phyloP scores from a whole-genome alignment of 1,284 basidiomycete species.

The Waitea zeae region DNA sequence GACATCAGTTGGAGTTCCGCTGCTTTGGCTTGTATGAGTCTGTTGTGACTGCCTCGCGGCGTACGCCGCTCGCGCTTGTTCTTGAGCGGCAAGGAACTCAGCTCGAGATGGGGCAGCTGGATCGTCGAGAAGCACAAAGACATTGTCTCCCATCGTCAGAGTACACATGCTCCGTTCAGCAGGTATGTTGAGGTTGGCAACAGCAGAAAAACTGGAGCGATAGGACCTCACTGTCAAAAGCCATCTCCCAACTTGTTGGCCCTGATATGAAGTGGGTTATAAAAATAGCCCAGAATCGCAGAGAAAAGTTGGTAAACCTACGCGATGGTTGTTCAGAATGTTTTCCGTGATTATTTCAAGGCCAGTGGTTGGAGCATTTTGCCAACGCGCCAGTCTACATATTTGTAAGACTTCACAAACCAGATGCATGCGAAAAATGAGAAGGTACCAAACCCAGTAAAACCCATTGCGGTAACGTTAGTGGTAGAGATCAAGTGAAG shows the following conservation, averaged over 20 bases:
- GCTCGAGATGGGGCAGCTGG: conserved; percentile 44
- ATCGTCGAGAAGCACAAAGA: conserved; percentile 62
- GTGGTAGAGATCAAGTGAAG: no score
- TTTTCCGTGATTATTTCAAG: conserved; percentile 50
- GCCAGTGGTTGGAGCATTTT: conserved; percentile 55
- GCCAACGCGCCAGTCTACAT: conserved; percentile 58
- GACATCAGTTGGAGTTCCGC: no score
- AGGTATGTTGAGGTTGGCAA: conserved; percentile 28
- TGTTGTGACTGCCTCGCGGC: background rate
- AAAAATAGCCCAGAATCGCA: conserved; percentile 1
- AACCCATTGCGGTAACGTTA: conserved; percentile 32
- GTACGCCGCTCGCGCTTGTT: conserved; percentile 3
- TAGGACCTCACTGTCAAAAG: conserved; percentile 50
- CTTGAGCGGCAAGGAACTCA: conserved; percentile 21
- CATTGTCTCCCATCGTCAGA: conserved; percentile 59
- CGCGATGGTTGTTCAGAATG: conserved; percentile 52
- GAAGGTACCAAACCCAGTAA: conserved; percentile 37
- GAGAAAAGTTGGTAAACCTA: no score
- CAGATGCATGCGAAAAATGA: conserved; percentile 3
- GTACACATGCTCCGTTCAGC: conserved; percentile 53
- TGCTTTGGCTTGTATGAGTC: background rate
- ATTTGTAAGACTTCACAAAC: background rate
- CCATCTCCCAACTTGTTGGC: conserved; percentile 42
- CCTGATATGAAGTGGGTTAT: conserved; percentile 18
- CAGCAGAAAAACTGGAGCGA: conserved; percentile 42